Base-by-base conservation (phyloP, 2,329 filamentous ascomycete species). In the Trichophyton benhamiae region DNA sequence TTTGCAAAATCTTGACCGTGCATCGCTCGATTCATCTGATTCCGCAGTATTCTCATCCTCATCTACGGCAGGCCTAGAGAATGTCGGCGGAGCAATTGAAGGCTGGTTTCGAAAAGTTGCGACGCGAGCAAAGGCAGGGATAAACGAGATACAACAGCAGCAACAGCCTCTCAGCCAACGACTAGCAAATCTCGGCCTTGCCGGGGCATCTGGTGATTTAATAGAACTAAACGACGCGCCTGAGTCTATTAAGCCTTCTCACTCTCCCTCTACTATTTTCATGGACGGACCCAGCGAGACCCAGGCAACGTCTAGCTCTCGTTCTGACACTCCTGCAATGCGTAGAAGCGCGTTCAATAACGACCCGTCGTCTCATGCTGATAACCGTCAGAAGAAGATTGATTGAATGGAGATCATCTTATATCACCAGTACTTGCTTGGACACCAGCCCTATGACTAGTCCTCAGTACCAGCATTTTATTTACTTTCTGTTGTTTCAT, bases 61-160 rank as follows among this genome's bases (percentile, higher is more conserved):
- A 38, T 70, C 65, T 42, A 71, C 76, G 5, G 75, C 76, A 0
- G 76, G 79, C 6, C 77, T 97, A 2, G 91, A 96, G 68, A 88
- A 91, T 65, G 86, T 95, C 8, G 91, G 91, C 0, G 87, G 89
- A 4, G 87, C 88, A 1, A 86, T 97, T 33, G 94, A 97, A 75
- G 87, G 86, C 0, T 99, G 94, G 91, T 79, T 97, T 63, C 82
- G 91, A 63, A 89, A 90, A 64, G 85, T 95, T 42, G 89, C 90
- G 0, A 73, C 69, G 8, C 73, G 72, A 57, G 76, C 76, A 2
- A 76, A 75, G 58, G 66, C 71, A 7, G 71, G 73, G 9, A 65
- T 77, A 59, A 72, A 67, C 58, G 75, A 76, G 25, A 65, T 77
- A 17, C 74, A 77, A 15, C 74, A 77, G 60, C 71, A 74, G 63